Conservation (phyloP, 257 asterid genomes). For the Plantago ovata region DNA sequence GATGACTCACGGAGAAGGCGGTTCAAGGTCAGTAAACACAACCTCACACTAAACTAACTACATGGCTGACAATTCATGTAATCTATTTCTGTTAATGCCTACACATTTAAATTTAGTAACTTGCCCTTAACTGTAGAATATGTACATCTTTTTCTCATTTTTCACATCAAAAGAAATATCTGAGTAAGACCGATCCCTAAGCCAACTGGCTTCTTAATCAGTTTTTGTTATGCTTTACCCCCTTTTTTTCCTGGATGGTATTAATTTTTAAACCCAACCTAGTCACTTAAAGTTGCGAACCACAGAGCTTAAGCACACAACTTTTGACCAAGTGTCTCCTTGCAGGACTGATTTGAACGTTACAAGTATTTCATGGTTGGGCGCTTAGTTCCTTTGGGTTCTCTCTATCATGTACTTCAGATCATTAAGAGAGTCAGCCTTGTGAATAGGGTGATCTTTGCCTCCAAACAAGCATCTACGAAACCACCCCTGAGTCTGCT, state of each 20-base stretch:
- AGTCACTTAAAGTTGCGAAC: background rate
- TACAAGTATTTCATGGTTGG: background rate
- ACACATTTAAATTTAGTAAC: background rate
- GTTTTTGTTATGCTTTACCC: too few relatives aligned
- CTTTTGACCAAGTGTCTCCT: background rate
- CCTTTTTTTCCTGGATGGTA: too few relatives aligned
- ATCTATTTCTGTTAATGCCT: constrained; percentile 5
- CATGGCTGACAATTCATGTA: background rate
- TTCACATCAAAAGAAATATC: too few relatives aligned
- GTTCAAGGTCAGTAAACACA: constrained; percentile 53
- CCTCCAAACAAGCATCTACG: background rate
- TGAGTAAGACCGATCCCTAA: too few relatives aligned
- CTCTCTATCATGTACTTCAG: background rate
- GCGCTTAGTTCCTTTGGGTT: background rate
- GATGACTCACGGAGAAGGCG: constrained; percentile 67
- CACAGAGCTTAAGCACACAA: too few relatives aligned
- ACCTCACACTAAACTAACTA: background rate
- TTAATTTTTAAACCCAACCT: too few relatives aligned
- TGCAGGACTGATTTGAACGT: background rate
- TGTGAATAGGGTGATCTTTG: background rate
- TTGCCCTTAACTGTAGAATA: background rate
- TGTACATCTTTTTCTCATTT: too few relatives aligned
- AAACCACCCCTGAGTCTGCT: background rate
- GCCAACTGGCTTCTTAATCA: too few relatives aligned
- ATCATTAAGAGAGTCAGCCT: too few relatives aligned